Conservation (phyloP, 345 rosid genomes). For the Triadica sebifera region DNA sequence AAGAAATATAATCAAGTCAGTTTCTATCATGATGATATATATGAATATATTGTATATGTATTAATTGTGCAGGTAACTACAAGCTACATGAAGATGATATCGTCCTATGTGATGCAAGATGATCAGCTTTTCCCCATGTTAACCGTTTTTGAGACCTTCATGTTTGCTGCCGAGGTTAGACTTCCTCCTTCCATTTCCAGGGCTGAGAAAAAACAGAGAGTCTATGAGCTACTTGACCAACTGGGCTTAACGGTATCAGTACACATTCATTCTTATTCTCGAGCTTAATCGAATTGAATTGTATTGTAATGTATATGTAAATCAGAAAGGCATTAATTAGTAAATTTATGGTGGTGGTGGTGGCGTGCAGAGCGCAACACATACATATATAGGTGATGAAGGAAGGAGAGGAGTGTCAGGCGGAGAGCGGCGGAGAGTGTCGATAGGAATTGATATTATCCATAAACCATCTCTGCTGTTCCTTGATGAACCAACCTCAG, state of each 20-base stretch:
- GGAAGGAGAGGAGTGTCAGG: constrained; percentile 84
- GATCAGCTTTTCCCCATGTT: constrained; percentile 79
- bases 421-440: constrained; percentile 76
- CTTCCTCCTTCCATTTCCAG: constrained; percentile 68
- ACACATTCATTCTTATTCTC: background rate
- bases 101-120: constrained; percentile 92
- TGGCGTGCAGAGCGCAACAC: constrained; percentile 34
- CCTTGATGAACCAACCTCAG: constrained; percentile 91
- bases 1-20: too few species aligned
- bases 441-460: constrained; percentile 77
- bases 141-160: constrained; percentile 74
- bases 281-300: too few species aligned
- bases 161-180: constrained; percentile 83
- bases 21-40: too few species aligned
- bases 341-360: too few species aligned
- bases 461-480: constrained; percentile 77
- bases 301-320: background rate
- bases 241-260: constrained; percentile 57
- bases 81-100: constrained; percentile 72
- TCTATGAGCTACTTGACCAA: constrained; percentile 60
- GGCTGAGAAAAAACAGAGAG: constrained; percentile 65
- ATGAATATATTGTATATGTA: background rate
- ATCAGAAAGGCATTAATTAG: too few species aligned
- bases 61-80: constrained; percentile 45
- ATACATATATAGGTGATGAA: constrained; percentile 70